Base-by-base conservation (phyloP, 768 basidiomycete species). In the Phaeolepiota aurea region DNA sequence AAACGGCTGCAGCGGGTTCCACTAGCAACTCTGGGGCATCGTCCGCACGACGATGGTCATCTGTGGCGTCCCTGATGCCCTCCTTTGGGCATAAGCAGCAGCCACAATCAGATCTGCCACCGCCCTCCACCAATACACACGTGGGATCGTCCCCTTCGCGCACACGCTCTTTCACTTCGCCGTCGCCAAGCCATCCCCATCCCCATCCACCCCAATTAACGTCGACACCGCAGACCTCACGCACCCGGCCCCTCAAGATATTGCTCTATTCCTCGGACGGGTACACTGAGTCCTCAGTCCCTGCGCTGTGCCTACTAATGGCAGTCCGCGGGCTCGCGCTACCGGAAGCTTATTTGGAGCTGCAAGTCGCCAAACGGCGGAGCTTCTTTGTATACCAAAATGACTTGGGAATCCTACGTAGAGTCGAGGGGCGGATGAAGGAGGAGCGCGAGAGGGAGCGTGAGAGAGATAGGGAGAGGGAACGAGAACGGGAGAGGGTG, bases 311-410 rank as follows among this genome's bases (percentile, higher is more conserved):
- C 47, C 75, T 94, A 38, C 66, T 96, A 46, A 97, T 98, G 92
- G 77, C 76, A 18, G 63, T 80, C 39, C 76, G 74, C 42, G 64
- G 66, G 14, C 62, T 85, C 23, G 62, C 68, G 37, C 72, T 96
- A 5, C 88, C 92, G 5, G 89, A 93, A 56, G 94, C 92, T 4
- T 97, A 94, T 64, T 68, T 97, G 21, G 82, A 90, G 56, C 73
- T 98, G 47, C 94, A 98, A 62, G 79, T 84, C 31, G 72, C 67
- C 42, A 83, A 83, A 56, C 68, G 74, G 39, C 63, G 94, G 38
- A 85, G 81, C 46, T 98, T 98, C 65, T 98, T 94, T 50, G 88
- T 97, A 39, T 96, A 96, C 59, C 78, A 79, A 42, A 66, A 66
- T 37, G 94, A 98, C 60, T 59, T 93, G 41, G 75, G 74, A 3